Evolutionary conservation across 1,284 basidiomycete genomes (phyloP).

Genomic region (Heterobasidion annosum): DNA sequence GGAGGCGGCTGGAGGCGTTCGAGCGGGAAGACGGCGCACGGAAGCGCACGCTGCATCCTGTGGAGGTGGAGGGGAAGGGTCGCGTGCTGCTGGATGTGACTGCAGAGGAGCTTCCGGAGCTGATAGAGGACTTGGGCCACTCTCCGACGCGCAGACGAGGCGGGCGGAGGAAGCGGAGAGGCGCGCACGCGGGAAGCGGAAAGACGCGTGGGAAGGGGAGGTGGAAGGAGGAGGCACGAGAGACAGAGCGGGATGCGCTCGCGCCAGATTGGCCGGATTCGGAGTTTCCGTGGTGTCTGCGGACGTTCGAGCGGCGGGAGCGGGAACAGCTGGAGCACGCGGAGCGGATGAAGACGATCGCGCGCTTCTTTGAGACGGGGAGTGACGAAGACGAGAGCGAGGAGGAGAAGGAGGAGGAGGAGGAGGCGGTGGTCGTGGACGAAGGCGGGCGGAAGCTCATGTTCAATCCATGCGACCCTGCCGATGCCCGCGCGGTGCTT

Average conservation of each 20-base stretch:
- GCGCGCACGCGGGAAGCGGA: conserved; percentile 10
- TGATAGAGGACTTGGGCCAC: conserved; percentile 14
- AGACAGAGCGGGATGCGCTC: conserved; percentile 3
- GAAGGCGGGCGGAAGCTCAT: conserved; percentile 23
- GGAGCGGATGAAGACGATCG: conserved; percentile 49
- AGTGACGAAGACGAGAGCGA: conserved; percentile 47
- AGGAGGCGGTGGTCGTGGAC: conserved; percentile 18
- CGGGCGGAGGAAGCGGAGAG: conserved; percentile 23
- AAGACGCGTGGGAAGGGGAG: conserved; percentile 9
- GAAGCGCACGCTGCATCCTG: conserved; percentile 36
- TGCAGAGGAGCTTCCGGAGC: conserved; percentile 18
- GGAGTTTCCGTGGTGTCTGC: conserved; percentile 66
- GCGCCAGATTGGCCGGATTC: conserved; percentile 68
- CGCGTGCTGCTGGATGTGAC: conserved; percentile 51
- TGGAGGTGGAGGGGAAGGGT: conserved; percentile 58
- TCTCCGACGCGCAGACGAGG: conserved; percentile 23
- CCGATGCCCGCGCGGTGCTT: conserved; percentile 63
- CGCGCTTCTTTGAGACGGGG: conserved; percentile 49
- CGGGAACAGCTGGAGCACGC: conserved; percentile 41
- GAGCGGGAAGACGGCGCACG: conserved; percentile 9
- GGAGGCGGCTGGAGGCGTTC: conserved; percentile 57
- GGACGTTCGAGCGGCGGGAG: conserved; percentile 43
- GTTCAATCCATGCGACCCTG: conserved; percentile 50
- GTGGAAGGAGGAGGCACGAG: conserved; percentile 2
- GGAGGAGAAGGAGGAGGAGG: conserved; percentile 17